These are phyloP conservation scores for Candida ovalis DNA, from an alignment of 805 yeast genomes.

Conservation along the genomic window DNA sequence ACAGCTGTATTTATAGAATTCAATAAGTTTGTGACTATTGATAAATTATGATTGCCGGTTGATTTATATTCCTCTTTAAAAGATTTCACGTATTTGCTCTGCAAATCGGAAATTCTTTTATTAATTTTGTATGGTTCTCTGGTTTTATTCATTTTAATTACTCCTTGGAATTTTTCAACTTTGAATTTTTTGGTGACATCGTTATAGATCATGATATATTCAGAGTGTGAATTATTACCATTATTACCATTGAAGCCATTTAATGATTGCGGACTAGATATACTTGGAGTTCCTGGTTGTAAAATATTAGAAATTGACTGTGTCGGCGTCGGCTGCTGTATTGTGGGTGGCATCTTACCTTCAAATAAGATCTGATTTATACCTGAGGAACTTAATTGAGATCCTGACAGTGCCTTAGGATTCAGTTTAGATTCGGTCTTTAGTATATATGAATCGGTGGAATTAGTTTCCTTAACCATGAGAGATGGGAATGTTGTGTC, in stretches of 20 bases:
- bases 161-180: conserved; percentile 25
- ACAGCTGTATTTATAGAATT: not conserved
- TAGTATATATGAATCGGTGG: conserved; percentile 21
- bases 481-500: conserved; percentile 23
- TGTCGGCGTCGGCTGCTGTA: conserved; percentile 1
- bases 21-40: not conserved
- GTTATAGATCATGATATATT: conserved; percentile 27
- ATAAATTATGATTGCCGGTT: not conserved
- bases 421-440: conserved; percentile 24
- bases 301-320: conserved; percentile 2
- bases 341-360: conserved; percentile 21
- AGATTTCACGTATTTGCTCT: not conserved
- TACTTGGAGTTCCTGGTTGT: not conserved
- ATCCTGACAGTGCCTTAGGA: conserved; percentile 14
- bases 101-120: conserved; percentile 7
- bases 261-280: not conserved
- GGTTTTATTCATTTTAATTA: conserved; percentile 30
- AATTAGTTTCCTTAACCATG: conserved; percentile 16
- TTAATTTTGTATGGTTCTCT: conserved; percentile 26
- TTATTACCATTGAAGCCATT: not conserved
- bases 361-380: conserved; percentile 27
- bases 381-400: conserved; percentile 4
- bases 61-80: not conserved
- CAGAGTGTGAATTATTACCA: no score
- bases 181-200: conserved; percentile 23